Base-by-base conservation (phyloP, 441 rosid species). In the Euphorbia corollata region DNA sequence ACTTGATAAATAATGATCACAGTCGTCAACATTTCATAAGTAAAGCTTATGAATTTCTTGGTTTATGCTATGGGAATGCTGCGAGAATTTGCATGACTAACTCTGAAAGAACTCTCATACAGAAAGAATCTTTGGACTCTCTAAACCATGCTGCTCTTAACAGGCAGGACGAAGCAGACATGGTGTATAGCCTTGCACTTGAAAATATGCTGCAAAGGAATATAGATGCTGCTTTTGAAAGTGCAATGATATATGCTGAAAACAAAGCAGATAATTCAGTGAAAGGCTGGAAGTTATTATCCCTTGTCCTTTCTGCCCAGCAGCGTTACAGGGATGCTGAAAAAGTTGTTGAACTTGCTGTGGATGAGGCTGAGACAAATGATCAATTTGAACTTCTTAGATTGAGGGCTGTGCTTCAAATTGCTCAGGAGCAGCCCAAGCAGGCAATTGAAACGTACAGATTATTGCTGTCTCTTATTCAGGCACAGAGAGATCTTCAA, bases 121-220 rank as follows among this genome's bases (percentile, higher is more conserved):
- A 85, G 75, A 84, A 73, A 74, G 84, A 83, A 77, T 81, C 97
- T 59, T 68, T 94, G 74, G 38, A 66, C 48, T 86, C 81, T 78
- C 83, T 91, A 59, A 85, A 79, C 67, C 71, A 70, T 60, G 99
- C 94, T 58, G 86, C 82, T 71, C 68, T 66, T 16, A 64, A 68
- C n/a, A 72, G 77, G 73, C 80, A 74, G 71, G 82, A 78, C 58
- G 87, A 86, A 64, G 81, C 86, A 36, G 93, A 85, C 68, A 76
- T 83, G 61, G 68, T 81, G 67, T 82, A 78, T 73, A 77, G 77
- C 75, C 82, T 91, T 57, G 84, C 88, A 67, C 71, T 84, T 47
- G 97, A 94, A 80, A 87, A 91, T 73, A 88, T 89, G 27, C 78
- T 82, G 64, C 97, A 91, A 73, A 91, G 97, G 80, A 87, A 94